A percentile compares a stretch with the other conserved stretches of the same genome.
Evolutionary conservation across 2,329 filamentous ascomycete species (phyloP).

Genomic region (Colletotrichum sp.): DNA sequence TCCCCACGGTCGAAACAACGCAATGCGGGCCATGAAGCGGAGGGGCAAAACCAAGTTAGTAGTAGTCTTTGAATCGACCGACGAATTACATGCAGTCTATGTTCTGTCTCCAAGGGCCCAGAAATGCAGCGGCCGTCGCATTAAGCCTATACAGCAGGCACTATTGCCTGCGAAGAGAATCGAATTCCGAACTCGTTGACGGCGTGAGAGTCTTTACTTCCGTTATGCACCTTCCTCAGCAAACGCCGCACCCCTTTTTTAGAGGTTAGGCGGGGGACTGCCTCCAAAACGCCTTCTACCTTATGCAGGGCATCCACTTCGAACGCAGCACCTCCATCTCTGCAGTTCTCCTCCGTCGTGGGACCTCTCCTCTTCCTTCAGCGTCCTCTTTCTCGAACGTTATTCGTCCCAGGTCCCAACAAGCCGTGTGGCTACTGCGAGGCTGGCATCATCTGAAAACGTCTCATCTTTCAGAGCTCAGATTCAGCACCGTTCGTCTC

Average conservation of each 20-base stretch:
- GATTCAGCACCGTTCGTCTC: constrained; percentile 64
- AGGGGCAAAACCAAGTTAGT: not conserved
- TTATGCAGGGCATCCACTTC: constrained; percentile 18
- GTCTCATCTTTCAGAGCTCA: constrained; percentile 47
- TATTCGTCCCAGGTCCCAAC: not conserved
- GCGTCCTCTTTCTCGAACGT: not conserved
- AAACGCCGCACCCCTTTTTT: constrained; percentile 1
- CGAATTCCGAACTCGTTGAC: constrained; percentile 6
- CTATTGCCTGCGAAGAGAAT: constrained; percentile 6
- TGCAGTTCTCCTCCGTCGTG: not conserved
- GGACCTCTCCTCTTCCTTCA: not conserved
- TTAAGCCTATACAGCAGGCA: constrained; percentile 14
- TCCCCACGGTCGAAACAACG: not conserved
- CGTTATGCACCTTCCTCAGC: constrained; percentile 13
- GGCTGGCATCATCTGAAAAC: not conserved
- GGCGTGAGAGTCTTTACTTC: constrained; percentile 12
- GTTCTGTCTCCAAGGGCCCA: constrained; percentile 8
- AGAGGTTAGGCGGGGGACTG: constrained; percentile 1
- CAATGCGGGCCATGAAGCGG: not conserved
- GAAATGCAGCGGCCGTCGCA: constrained; percentile 16
- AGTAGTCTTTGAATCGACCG: not conserved
- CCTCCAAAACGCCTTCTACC: constrained; percentile 20
- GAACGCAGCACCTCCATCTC: not conserved
- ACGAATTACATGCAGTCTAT: constrained; percentile 22
- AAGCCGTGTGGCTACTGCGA: not conserved